A percentile compares a stretch with the other conserved stretches of the same genome.
Evolutionary conservation across 2,329 filamentous ascomycete species (phyloP).

Genomic region (Stemphylium lycopersici): DNA sequence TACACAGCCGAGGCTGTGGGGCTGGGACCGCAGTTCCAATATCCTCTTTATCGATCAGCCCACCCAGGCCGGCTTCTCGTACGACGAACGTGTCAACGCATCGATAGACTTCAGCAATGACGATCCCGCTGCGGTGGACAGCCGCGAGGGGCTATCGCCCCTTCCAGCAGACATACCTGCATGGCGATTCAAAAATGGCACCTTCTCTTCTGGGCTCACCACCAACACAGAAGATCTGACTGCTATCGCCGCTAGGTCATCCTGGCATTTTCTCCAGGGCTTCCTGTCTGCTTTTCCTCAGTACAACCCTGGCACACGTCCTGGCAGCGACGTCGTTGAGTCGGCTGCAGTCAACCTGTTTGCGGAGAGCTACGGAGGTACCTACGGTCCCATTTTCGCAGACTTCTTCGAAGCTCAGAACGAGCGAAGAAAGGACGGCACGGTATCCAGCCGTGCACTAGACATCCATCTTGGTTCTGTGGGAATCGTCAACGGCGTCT

Average conservation of each 20-base stretch:
- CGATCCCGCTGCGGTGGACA: not conserved
- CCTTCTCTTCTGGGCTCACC: slow-evolving; percentile 64
- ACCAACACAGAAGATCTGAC: slow-evolving; percentile 63
- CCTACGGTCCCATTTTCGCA: slow-evolving; percentile 71
- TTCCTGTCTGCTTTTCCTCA: slow-evolving; percentile 65
- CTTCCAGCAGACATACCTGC: slow-evolving; percentile 38
- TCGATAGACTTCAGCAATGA: slow-evolving; percentile 27
- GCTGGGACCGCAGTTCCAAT: slow-evolving; percentile 68
- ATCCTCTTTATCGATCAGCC: slow-evolving; percentile 68
- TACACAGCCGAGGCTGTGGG: slow-evolving; percentile 66
- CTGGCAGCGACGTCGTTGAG: slow-evolving; percentile 45
- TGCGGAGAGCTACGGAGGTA: slow-evolving; percentile 72
- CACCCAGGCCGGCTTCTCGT: slow-evolving; percentile 72
- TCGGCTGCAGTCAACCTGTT: slow-evolving; percentile 68
- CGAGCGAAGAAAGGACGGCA: slow-evolving; percentile 57
- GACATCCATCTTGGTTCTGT: slow-evolving; percentile 67
- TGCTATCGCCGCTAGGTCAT: slow-evolving; percentile 61
- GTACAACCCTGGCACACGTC: slow-evolving; percentile 58
- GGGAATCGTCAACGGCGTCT: slow-evolving; percentile 73
- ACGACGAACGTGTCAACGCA: slow-evolving; percentile 65
- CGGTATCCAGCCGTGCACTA: slow-evolving; percentile 59
- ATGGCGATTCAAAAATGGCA: slow-evolving; percentile 64
- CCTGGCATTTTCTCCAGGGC: slow-evolving; percentile 70
- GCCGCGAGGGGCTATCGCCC: slow-evolving; percentile 33
- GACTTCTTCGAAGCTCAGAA: slow-evolving; percentile 67